Conservation (phyloP, 1,139 yeast species). For the Taphrina flavorubra region DNA sequence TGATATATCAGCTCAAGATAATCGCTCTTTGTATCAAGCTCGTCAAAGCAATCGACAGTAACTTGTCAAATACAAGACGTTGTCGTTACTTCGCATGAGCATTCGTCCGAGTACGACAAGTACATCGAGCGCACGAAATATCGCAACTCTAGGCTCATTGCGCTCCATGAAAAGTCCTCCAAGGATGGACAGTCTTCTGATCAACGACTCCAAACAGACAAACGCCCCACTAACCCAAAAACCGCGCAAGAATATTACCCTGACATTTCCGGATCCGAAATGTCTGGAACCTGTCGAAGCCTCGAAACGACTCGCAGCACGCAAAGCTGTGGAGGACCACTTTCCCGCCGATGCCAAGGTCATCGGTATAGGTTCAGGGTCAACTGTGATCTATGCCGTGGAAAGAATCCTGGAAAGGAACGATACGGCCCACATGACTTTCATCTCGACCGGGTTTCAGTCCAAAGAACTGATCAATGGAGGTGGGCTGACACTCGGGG, state of each 20-base stretch:
- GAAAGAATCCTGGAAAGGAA: constrained; percentile 81
- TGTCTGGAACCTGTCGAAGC: constrained; percentile 55
- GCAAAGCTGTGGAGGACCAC: constrained; percentile 88
- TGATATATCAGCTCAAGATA: too few relatives aligned
- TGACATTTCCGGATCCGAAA: constrained; percentile 35
- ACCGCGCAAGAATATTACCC: constrained; percentile 19
- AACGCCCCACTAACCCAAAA: constrained; percentile 18
- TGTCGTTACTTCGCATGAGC: constrained; percentile 10
- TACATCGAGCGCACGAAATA: constrained; percentile 22
- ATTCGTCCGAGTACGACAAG: constrained; percentile 11
- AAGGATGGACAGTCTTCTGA: constrained; percentile 21
- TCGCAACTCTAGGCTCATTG: constrained; percentile 33
- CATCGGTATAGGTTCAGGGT: constrained; percentile 94
- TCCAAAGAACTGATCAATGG: constrained; percentile 82
- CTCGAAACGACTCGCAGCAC: constrained; percentile 87
- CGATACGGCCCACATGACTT: constrained; percentile 59
- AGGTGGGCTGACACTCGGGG: constrained; percentile 78
- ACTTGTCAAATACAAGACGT: background rate
- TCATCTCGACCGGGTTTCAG: constrained; percentile 97
- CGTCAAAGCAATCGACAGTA: background rate
- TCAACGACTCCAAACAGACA: constrained; percentile 18
- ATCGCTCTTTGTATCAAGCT: too few relatives aligned
- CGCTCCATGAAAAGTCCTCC: constrained; percentile 33
- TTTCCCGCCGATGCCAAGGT: constrained; percentile 72
- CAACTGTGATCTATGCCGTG: constrained; percentile 94